Conservation (phyloP, 495 filamentous ascomycete species). For the Staphylotrichum tortipilum region DNA sequence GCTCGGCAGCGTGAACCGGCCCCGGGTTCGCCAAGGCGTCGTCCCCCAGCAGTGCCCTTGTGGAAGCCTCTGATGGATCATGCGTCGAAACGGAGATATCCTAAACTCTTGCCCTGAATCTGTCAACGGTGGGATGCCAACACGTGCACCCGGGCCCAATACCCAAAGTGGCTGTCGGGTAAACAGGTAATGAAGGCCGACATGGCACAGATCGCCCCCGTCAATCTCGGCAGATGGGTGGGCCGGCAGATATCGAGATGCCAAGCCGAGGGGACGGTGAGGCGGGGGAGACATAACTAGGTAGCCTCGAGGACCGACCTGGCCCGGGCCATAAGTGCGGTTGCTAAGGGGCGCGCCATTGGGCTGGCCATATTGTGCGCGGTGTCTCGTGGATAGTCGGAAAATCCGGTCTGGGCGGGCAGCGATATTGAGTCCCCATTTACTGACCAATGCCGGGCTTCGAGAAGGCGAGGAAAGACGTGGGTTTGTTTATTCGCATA, state of each 20-base stretch:
- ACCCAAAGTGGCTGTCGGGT: not conserved
- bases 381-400: not conserved
- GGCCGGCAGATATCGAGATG: not conserved
- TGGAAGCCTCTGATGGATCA: not conserved
- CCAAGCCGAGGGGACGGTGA: not conserved
- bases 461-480: not conserved
- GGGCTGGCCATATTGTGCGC: not conserved
- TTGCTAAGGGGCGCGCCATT: not conserved
- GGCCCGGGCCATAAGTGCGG: not conserved
- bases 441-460: not conserved
- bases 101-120: too few species aligned
- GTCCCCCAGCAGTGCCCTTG: not conserved
- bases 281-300: too few species aligned
- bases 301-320: too few species aligned
- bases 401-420: not conserved
- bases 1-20: not conserved
- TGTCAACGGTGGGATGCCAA: not conserved
- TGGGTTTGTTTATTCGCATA: not conserved
- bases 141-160: not conserved
- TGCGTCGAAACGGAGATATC: too few species aligned
- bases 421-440: not conserved
- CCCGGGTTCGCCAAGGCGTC: not conserved
- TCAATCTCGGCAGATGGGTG: constrained; percentile 7
- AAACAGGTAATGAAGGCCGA: not conserved
- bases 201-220: not conserved